Base-by-base conservation (phyloP, 2,329 filamentous ascomycete genomes). In the Albophoma yamanashiensis region DNA sequence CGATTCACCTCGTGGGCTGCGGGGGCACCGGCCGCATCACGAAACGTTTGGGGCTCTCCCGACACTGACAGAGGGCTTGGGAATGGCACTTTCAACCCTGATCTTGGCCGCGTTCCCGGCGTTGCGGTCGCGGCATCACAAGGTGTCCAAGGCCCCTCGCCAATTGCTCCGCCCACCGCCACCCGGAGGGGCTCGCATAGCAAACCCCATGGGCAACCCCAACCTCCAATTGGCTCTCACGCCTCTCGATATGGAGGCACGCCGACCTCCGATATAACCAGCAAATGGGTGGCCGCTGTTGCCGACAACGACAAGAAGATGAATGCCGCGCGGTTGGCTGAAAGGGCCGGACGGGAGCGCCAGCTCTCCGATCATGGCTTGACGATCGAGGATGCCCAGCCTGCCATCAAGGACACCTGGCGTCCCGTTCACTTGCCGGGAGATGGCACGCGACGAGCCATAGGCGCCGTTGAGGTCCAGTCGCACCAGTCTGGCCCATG, bases 31-130 rank as follows among this genome's bases (percentile, higher is more conserved):
- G 74, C 77, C 53, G 64, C 76, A 14, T 71, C 78, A 15, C 78
- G 81, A 56, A 90, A 88, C 68, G 87, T 92, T 22, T 92, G 89
- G 89, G 89, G 86, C 22, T 84, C 88, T 52, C 87, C 86, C n/a
- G 84, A 84, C 59, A 87, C 83, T 66, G 86, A 89, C 64, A 82
- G 86, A 59, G 86, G 84, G 14, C 84, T 92, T 25, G 89, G 89
- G 4, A 92, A 92, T 70, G 89, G 89, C 52, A 91, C 88, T 0
- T 92, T 92, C 67, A 85, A 82, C 60, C 79, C 83, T 15, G 83
- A 85, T 64, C 78, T 88, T 58, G 80, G 79, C 36, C 76, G 78
- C 53, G 70, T 79, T 22, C 73, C 81, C 15, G 75, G 76, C 58
- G 71, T 78, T 5, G 40, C 68, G 14, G 61, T 64, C 12, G 56